Evolutionary conservation across 257 asterid genomes (phyloP).

Genomic region (Petunia axillaris): DNA sequence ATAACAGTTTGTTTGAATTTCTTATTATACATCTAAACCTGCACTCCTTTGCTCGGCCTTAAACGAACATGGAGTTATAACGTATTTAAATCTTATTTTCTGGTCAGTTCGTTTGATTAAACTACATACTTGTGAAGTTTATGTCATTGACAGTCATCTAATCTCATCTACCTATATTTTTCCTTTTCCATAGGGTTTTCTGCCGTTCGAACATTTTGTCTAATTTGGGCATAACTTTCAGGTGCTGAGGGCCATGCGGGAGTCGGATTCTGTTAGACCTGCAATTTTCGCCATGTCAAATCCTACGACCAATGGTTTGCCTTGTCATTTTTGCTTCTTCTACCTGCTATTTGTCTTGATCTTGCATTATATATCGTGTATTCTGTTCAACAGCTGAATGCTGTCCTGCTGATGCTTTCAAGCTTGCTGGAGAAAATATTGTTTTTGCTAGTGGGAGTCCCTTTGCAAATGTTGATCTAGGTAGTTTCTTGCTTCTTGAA

Average conservation of each 20-base stretch:
- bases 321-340: slow-evolving; percentile 25
- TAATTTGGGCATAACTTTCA: slow-evolving; percentile 43
- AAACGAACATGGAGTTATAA: slow-evolving; percentile 10
- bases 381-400: slow-evolving; percentile 85
- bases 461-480: slow-evolving; percentile 85
- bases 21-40: background rate
- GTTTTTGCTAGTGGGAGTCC: slow-evolving; percentile 99
- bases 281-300: slow-evolving; percentile 99
- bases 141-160: slow-evolving; percentile 15
- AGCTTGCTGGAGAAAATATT: slow-evolving; percentile 88
- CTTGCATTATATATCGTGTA: slow-evolving; percentile 32
- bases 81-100: background rate
- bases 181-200: slow-evolving; percentile 13
- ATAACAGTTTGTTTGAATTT: background rate
- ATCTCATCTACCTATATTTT: background rate
- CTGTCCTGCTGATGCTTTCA: slow-evolving; percentile 88
- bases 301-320: slow-evolving; percentile 93
- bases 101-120: slow-evolving; percentile 2
- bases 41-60: background rate
- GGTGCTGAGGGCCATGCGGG: slow-evolving; percentile 96
- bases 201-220: background rate
- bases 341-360: slow-evolving; percentile 10
- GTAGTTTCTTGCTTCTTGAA: slow-evolving; percentile 43
- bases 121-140: slow-evolving; percentile 11
- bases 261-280: slow-evolving; percentile 83